Evolutionary conservation across 164 flowering plant genomes (phyloP), one percentile per base, ranked within the genome.

Genomic region (Warburgia ugandensis): DNA sequence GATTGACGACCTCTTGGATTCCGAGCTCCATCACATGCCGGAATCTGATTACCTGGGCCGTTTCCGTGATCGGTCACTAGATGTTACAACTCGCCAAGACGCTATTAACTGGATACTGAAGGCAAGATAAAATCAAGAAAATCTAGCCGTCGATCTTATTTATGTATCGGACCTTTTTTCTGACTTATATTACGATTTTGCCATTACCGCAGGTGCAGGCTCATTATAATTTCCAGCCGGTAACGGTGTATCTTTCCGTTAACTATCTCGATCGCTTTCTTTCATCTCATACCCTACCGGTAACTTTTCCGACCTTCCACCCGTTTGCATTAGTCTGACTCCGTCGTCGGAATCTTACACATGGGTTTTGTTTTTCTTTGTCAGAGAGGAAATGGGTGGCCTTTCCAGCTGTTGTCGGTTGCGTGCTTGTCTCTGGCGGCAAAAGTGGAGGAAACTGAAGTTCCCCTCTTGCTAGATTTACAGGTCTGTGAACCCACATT

Each of bases 381-480:
- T 44, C 52, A 73, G 70, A 39, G 54, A 29, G 62, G 47, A 8
- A 65, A 51, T 45, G 77, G 77, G 44, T 85, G 90, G 85, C 66
- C 82, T 42, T 68, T 76, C 47, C 90, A 78, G 69, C 73, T 85
- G 10, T 67, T 85, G 35, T 70, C 87, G 6, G 80, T 80, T 43
- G 79, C 95, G 21, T 82, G 95, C 28, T 43, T 85, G 43, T 78
- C 87, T 5, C 37, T 86, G 21, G 95, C 95, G 6, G 91, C 86
- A 16, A 86, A 86, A 63, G 76, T 86, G 84, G 90, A 83, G 67
- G 90, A 86, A 50, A 54, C 68, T 2, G 13, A 48, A 12, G 84
- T 77, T 14, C 88, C 90, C 0, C 29, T 60, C 12, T 68, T 80
- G 0, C 22, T 78, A 29, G 82, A 83, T 48, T 63, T 86, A 16